Evolutionary conservation across 1,139 yeast genomes (phyloP).

Genomic region (Arxiozyma telluris): DNA sequence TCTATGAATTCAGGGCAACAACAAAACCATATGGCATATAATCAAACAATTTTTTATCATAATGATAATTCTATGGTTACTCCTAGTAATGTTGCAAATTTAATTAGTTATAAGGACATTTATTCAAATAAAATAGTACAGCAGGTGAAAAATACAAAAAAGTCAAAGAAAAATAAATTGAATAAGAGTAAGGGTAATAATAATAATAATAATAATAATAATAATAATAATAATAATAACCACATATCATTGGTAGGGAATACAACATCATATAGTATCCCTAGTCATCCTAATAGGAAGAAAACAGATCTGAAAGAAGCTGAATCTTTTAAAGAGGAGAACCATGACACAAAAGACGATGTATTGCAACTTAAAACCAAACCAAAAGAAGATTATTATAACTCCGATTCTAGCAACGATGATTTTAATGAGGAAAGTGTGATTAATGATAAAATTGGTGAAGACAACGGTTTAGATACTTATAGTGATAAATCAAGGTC

Average conservation of each 20-base stretch:
- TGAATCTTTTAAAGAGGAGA: background rate
- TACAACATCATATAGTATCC: background rate
- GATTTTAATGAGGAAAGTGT: background rate
- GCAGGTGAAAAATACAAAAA: background rate
- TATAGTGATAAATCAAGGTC: slow-evolving; percentile 5
- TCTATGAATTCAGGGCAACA: background rate
- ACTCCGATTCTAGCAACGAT: background rate
- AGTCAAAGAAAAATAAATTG: background rate
- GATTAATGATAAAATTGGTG: background rate
- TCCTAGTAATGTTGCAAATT: background rate
- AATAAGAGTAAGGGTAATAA: background rate
- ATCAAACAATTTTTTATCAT: background rate
- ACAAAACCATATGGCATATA: background rate
- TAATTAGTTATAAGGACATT: background rate
- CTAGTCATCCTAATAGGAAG: background rate
- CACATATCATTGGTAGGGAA: background rate
- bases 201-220: background rate
- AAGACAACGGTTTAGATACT: slow-evolving; percentile 3
- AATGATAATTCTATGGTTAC: background rate
- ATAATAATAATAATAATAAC: background rate
- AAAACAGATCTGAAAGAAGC: background rate
- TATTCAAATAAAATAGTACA: background rate
- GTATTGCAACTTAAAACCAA: background rate
- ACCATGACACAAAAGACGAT: background rate
- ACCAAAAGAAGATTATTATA: background rate